Evolutionary conservation across 2,329 filamentous ascomycete species (phyloP), one percentile per base, ranked within the genome.

Genomic region (Cladosporium sp.): DNA sequence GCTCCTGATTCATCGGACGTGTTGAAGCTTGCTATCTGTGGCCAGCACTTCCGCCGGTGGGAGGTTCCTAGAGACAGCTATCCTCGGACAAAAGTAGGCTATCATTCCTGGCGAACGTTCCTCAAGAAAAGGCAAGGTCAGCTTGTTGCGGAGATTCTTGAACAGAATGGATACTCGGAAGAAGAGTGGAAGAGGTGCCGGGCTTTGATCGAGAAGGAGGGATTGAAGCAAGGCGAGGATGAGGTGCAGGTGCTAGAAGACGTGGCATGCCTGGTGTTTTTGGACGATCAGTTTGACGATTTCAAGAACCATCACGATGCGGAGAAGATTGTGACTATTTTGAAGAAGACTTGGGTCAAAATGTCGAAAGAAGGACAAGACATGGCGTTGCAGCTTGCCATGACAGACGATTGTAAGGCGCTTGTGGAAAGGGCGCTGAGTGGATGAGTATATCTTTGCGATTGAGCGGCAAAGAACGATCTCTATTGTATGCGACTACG

Each of bases 11-110:
- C 88, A 1, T 82, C 85, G 2, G 83, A 84, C 1, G 70, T 80
- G 19, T 76, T 95, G 50, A 82, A 82, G 57, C 76, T 93, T 43
- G 89, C 89, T 14, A 86, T 90, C 59, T 84, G 88, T 59, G 89
- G 88, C 9, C 89, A 95, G 68, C 89, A 95, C 69, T 87, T 95
- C 63, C 81, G 84, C 49, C 83, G 87, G 71, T 95, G 89, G 89
- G 87, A 95, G 70, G 80, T 92, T 1, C 87, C 88, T 0, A 84
- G 89, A 45, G 73, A 75, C 58, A 80, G 77, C 35, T 92, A 87
- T 69, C 87, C 89, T 6, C 82, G 82, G 75, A 91, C 84, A 1
- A 83, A 85, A 59, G 66, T 80, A 0, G 89, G 89, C 9, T 95
- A 95, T 68, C 80, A 90, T 58, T 75, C 78, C n/a, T 95, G 89